Base-by-base conservation (phyloP, 306 rosid species). In the Betula pendula region DNA sequence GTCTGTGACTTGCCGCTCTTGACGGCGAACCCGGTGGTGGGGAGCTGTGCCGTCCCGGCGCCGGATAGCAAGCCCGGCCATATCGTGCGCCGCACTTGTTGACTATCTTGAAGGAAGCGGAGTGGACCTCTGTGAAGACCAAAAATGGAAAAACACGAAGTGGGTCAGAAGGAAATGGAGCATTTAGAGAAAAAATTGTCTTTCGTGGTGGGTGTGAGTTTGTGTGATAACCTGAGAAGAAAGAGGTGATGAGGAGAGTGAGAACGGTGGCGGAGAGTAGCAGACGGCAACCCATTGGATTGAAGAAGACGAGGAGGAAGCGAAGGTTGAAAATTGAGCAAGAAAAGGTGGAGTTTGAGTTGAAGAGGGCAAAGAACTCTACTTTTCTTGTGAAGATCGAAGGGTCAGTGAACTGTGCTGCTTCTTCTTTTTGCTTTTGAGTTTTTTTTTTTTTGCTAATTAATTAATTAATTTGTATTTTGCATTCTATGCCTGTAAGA, bases 61-160 rank as follows among this genome's bases (percentile, higher is more conserved):
- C 98, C 97, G 76, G 98, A 94, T 43, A 92, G 91, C 3, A 90
- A 50, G 0, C 98, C 97, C 0, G 98, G 98, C 98, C 97, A 94
- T 74, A 94, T 80, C 3, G 91, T 84, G 85, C 75, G 47, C 59
- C 92, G 76, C 98, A 94, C 92, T 84, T 92, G 90, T 94, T 94
- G 2, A 94, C 86, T 50, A 92, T 60, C 88, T 84, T 84, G 89
- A 94, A 94, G 13, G 96, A 84, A 0, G 97, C 76, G 25, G 98
- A 81, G 67, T 89, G 77, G 4, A 78, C 89, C 73, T 87, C 98
- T 92, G 89, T 55, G 63, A 40, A 42, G 51, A 70, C 6, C 68
- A 43, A 62, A 40, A 83, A 2, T 6, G 38, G 3, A 9, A 33
- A 24, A 72, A 6, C 6, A 68, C 77, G 62, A 48, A 74, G 9